Conservation (phyloP, 164 flowering plant species). For the Aristolochia contorta region DNA sequence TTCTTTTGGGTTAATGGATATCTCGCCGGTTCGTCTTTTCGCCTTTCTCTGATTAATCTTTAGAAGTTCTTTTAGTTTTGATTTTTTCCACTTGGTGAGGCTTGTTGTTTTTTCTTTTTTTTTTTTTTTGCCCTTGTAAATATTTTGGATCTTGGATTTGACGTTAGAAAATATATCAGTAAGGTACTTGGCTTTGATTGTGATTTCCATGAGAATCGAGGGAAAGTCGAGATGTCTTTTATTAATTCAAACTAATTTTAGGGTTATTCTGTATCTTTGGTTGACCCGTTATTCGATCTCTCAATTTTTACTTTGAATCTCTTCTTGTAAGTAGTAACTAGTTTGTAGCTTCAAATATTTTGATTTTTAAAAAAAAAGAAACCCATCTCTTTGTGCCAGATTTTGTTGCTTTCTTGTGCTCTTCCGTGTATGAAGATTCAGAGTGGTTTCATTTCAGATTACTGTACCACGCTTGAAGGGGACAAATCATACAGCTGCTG, state of each 20-base stretch:
- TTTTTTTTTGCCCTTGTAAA: not conserved
- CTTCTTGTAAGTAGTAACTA: too few species aligned
- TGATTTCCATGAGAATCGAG: not conserved
- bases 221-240: not conserved
- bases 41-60: not conserved
- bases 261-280: too few species aligned
- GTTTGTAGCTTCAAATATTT: too few species aligned
- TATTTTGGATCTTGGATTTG: not conserved
- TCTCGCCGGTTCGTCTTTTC: not conserved
- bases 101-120: not conserved
- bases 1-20: not conserved
- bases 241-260: too few species aligned
- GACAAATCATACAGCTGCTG: conserved; percentile 75
- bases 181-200: not conserved
- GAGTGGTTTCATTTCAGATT: conserved; percentile 34
- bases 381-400: too few species aligned
- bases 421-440: not conserved
- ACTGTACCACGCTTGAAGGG: conserved; percentile 81
- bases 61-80: too few species aligned
- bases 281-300: too few species aligned
- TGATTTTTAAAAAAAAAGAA: too few species aligned
- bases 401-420: not conserved
- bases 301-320: too few species aligned
- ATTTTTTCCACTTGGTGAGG: not conserved
- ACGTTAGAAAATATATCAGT: too few species aligned